A percentile compares a stretch with the other conserved stretches of the same genome.
Conservation (phyloP, 768 basidiomycete species). For the Russula sp. region DNA sequence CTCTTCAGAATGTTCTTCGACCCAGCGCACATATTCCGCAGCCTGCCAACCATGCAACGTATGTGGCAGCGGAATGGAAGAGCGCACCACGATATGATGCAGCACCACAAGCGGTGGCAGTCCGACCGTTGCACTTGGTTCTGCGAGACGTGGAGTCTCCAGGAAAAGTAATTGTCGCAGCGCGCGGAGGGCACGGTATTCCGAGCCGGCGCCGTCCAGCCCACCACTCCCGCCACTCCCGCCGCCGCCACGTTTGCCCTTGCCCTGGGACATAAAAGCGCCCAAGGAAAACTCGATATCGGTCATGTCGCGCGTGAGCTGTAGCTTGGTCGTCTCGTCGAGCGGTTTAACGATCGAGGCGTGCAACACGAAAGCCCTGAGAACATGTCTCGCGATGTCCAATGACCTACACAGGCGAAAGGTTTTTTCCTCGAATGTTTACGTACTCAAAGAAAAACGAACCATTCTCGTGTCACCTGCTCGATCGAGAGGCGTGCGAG, state of each 20-base stretch:
- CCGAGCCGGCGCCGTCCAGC: constrained; percentile 76
- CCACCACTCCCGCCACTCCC: constrained; percentile 48
- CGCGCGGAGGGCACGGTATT: constrained; percentile 80
- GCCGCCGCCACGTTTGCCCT: constrained; percentile 53
- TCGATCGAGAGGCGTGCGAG: constrained; percentile 68
- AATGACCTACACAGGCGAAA: constrained; percentile 28
- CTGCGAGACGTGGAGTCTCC: constrained; percentile 67
- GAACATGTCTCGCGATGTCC: constrained; percentile 70
- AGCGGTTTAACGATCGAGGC: constrained; percentile 91
- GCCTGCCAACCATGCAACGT: constrained; percentile 91
- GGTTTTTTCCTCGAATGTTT: neutral
- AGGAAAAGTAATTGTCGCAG: constrained; percentile 90
- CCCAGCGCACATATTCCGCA: constrained; percentile 93
- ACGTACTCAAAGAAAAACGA: constrained; percentile 28
- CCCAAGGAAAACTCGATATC: constrained; percentile 91
- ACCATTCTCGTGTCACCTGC: constrained; percentile 76
- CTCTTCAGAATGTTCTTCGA: constrained; percentile 81
- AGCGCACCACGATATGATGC: constrained; percentile 89
- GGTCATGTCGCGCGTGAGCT: constrained; percentile 94
- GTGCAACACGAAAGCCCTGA: constrained; percentile 86
- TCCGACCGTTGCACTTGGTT: constrained; percentile 63
- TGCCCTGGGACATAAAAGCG: constrained; percentile 64
- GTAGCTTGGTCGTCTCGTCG: constrained; percentile 90
- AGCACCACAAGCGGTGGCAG: constrained; percentile 86
- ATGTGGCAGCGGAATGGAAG: constrained; percentile 83